These are phyloP conservation scores for Lathyrus sativus DNA, from an alignment of 306 rosid genomes.

Conservation along the genomic window DNA sequence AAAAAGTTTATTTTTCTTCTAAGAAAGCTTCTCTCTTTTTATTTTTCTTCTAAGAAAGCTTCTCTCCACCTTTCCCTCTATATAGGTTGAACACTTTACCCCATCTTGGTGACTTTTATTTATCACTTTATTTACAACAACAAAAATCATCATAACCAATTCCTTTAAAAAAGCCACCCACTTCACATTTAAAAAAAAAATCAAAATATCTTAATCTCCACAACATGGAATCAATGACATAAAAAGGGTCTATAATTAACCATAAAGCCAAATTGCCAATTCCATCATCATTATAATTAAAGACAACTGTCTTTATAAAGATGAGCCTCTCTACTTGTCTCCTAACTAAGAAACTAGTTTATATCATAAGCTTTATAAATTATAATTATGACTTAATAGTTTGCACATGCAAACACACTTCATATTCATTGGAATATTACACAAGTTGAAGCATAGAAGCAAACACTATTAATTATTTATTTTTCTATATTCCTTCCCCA, in stretches of 20 bases:
- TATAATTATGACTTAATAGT: constrained; percentile 37
- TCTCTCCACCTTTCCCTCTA: constrained; percentile 34
- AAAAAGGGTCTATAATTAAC: constrained; percentile 31
- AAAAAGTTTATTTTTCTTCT: constrained; percentile 30
- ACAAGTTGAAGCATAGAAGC: constrained; percentile 45
- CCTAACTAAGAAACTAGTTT: constrained; percentile 53
- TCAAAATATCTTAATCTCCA: constrained; percentile 39
- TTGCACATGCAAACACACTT: constrained; percentile 48
- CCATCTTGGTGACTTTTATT: constrained; percentile 36
- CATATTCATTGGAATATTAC: constrained; percentile 39
- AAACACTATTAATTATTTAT: constrained; percentile 13
- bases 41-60: constrained; percentile 28
- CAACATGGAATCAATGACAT: constrained; percentile 46
- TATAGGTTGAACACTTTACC: constrained; percentile 22
- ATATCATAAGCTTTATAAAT: constrained; percentile 35
- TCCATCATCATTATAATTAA: constrained; percentile 45
- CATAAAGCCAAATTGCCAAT: constrained; percentile 37
- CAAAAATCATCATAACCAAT: constrained; percentile 24
- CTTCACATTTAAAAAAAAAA: constrained; percentile 38
- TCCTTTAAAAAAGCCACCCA: constrained; percentile 45
- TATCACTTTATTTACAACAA: constrained; percentile 38
- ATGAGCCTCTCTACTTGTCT: constrained; percentile 56
- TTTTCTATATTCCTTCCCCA: constrained; percentile 31
- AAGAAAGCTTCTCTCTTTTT: constrained; percentile 17
- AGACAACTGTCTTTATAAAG: constrained; percentile 69